phyloP scores from a whole-genome alignment of 805 yeast species.

The Lipomyces starkeyi region DNA sequence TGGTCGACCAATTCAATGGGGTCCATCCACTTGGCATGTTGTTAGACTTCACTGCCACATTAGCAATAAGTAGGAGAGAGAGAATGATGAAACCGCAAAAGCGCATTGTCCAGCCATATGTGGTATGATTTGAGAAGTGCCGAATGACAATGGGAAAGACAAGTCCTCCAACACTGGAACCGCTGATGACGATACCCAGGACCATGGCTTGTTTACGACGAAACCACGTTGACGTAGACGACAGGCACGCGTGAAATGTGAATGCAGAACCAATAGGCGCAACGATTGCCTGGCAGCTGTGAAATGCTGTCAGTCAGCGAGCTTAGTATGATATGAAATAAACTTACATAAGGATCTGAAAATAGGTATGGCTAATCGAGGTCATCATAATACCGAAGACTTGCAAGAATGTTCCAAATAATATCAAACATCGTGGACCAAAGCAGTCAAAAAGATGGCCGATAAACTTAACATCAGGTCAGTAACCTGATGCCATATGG shows the following conservation, averaged over 20 bases:
- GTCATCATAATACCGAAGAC: constrained; percentile 44
- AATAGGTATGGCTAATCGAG: constrained; percentile 49
- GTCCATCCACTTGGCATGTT: constrained; percentile 15
- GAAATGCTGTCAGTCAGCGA: constrained; percentile 51
- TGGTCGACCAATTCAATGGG: background rate
- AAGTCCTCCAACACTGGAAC: constrained; percentile 59
- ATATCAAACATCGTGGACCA: constrained; percentile 12
- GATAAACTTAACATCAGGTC: constrained; percentile 8
- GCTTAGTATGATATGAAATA: constrained; percentile 51
- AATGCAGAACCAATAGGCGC: constrained; percentile 8
- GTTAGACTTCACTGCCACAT: constrained; percentile 32
- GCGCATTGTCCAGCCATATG: constrained; percentile 61
- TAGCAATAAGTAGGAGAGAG: constrained; percentile 40
- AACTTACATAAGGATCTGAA: constrained; percentile 57
- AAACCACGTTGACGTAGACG: constrained; percentile 46
- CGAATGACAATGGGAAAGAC: constrained; percentile 56
- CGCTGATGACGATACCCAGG: constrained; percentile 54
- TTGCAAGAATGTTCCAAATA: constrained; percentile 38
- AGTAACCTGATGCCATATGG: constrained; percentile 30
- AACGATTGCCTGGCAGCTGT: constrained; percentile 48
- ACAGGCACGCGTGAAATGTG: constrained; percentile 6
- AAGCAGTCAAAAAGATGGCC: constrained; percentile 29
- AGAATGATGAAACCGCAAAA: constrained; percentile 54
- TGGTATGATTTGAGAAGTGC: constrained; percentile 50
- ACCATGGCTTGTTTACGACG: constrained; percentile 52